phyloP scores from a whole-genome alignment of 441 rosid species.

The Syzygium syzygioides region DNA sequence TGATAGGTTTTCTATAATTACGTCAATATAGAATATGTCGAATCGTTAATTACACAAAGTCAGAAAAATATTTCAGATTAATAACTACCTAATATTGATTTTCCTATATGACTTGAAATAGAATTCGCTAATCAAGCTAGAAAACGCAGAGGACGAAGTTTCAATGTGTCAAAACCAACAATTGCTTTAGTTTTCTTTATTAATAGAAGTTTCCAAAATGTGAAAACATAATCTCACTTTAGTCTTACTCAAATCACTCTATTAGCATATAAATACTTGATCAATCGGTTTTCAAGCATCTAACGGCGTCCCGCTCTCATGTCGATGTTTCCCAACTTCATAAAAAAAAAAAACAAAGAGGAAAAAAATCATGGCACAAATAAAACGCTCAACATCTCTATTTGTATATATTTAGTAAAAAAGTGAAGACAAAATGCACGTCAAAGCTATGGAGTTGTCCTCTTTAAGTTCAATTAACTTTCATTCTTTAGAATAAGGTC shows the following conservation, averaged over 20 bases:
- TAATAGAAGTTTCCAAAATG: neutral
- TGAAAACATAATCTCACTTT: neutral
- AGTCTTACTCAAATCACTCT: neutral
- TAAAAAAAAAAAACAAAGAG: accelerated
- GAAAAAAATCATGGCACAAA: neutral
- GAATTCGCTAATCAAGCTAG: neutral
- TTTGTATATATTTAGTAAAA: too few species aligned
- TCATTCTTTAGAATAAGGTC: too few species aligned
- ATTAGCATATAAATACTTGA: neutral
- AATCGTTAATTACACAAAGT: neutral
- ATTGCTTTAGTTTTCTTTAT: neutral
- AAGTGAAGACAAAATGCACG: too few species aligned
- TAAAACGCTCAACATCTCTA: neutral
- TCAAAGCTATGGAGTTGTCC: too few species aligned
- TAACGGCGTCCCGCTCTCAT: neutral
- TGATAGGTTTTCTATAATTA: neutral
- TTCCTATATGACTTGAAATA: neutral
- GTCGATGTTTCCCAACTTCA: neutral
- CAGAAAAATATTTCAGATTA: neutral
- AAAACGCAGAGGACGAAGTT: neutral
- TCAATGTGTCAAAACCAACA: neutral
- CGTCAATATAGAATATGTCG: neutral
- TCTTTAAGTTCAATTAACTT: too few species aligned
- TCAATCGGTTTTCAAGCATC: neutral
- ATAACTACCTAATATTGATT: neutral